These are phyloP conservation scores for Ganoderma meredithae DNA, from an alignment of 1,284 basidiomycete genomes.

Conservation along the genomic window DNA sequence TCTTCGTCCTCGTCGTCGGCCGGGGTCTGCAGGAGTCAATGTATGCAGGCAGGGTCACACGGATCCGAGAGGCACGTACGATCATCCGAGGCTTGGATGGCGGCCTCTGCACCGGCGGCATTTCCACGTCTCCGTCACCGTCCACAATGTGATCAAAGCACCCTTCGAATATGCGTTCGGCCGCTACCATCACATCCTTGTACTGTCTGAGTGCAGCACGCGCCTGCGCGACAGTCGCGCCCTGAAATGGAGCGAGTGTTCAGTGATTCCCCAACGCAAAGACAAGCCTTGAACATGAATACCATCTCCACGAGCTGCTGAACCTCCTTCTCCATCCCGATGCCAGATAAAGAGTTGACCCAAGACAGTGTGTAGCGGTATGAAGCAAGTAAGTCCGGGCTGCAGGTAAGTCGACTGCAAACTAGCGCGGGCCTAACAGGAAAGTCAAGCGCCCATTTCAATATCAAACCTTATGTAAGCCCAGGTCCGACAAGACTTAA, in stretches of 20 bases:
- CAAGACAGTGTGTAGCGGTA: not conserved
- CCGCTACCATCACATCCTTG: constrained; percentile 90
- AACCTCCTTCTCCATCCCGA: constrained; percentile 44
- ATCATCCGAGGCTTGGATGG: constrained; percentile 38
- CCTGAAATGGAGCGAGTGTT: constrained; percentile 50
- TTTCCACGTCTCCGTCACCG: constrained; percentile 49
- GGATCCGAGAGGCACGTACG: constrained; percentile 29
- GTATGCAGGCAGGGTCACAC: not conserved
- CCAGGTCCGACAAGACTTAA: not conserved
- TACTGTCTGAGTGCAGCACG: constrained; percentile 78
- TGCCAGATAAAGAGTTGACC: not conserved
- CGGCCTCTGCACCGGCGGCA: constrained; percentile 34
- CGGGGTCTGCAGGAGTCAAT: constrained; percentile 57
- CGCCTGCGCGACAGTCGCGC: constrained; percentile 80
- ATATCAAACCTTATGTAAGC: not conserved
- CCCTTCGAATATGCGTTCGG: constrained; percentile 84
- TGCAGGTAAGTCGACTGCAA: not conserved
- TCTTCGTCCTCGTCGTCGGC: constrained; percentile 58
- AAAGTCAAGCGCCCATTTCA: constrained; percentile 2
- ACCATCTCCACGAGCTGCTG: constrained; percentile 51
- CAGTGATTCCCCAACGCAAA: not conserved
- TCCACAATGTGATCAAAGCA: constrained; percentile 77
- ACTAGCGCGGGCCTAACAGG: not conserved
- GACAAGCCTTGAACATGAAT: not conserved
- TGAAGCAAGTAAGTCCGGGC: not conserved